phyloP scores from a whole-genome alignment of 148 eudicot species.

The Dianthus caryophyllus region DNA sequence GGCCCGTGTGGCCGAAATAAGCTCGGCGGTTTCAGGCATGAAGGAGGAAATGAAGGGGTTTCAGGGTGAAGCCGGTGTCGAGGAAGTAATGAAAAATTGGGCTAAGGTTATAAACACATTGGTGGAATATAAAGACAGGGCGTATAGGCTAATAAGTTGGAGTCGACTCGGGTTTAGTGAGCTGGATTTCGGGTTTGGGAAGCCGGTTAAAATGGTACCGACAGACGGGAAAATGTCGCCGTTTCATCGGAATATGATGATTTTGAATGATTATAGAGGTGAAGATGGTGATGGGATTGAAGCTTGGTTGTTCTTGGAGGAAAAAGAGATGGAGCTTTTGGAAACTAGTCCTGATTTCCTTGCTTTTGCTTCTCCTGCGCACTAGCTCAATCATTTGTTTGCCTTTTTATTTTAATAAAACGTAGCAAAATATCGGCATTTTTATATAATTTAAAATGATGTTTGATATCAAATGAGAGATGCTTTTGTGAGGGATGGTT shows the following conservation, averaged over 20 bases:
- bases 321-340: slow-evolving; percentile 2
- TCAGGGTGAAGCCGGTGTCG: slow-evolving; percentile 1
- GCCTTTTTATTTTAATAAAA: too few species aligned
- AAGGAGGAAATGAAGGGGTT: slow-evolving; percentile 12
- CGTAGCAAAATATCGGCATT: too few species aligned
- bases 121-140: slow-evolving; percentile 1
- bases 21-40: slow-evolving; percentile 2
- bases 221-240: slow-evolving; percentile 11
- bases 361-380: slow-evolving; percentile 15
- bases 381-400: too few species aligned
- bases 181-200: slow-evolving; percentile 15
- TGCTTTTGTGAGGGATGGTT: too few species aligned
- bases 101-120: slow-evolving; percentile 1
- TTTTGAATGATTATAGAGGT: slow-evolving; percentile 10
- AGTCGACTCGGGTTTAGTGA: slow-evolving; percentile 9
- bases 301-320: slow-evolving; percentile 17
- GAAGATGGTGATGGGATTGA: slow-evolving; percentile 10
- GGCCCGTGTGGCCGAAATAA: neutral
- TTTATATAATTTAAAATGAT: too few species aligned
- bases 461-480: too few species aligned
- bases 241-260: slow-evolving; percentile 5
- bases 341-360: slow-evolving; percentile 3
- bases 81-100: slow-evolving; percentile 12
- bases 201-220: neutral
- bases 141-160: slow-evolving; percentile 10